Percentiles rank a stretch among this genome's conserved stretches.
phyloP scores from a whole-genome alignment of 129 eudicot genomes.

The Artemisia annua region DNA sequence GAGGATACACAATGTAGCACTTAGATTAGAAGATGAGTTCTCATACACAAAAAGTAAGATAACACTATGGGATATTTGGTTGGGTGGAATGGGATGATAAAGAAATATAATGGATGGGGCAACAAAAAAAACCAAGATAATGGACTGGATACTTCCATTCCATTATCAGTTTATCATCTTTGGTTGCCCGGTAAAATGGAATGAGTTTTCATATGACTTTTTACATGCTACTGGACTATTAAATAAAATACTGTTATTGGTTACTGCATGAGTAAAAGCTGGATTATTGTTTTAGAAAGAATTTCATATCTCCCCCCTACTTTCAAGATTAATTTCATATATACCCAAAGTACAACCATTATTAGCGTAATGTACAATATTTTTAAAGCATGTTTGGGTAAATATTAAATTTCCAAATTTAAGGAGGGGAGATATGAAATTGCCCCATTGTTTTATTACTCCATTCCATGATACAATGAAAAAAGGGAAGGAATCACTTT shows the following conservation, averaged over 20 bases:
- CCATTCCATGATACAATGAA: background rate
- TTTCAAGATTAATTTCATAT: no score
- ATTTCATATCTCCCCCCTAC: no score
- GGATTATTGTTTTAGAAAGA: no score
- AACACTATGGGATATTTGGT: background rate
- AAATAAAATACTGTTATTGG: no score
- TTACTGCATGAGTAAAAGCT: no score
- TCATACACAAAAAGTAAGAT: conserved; percentile 7
- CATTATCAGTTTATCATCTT: background rate
- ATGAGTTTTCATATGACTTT: background rate
- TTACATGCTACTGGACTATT: no score
- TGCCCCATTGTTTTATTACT: background rate
- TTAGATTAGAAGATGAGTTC: conserved; percentile 8
- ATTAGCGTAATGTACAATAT: no score
- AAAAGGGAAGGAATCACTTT: background rate
- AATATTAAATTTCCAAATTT: background rate
- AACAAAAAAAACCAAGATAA: background rate
- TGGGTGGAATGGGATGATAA: background rate
- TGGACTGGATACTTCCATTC: background rate
- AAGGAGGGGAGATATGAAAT: background rate
- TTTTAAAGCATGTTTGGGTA: no score
- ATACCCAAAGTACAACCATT: no score
- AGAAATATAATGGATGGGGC: background rate
- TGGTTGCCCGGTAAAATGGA: no score
- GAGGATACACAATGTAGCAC: conserved; percentile 24